A percentile compares a stretch with the other conserved stretches of the same genome.
Conservation (phyloP, 2,329 filamentous ascomycete genomes). For the Fusarium tricinctum region DNA sequence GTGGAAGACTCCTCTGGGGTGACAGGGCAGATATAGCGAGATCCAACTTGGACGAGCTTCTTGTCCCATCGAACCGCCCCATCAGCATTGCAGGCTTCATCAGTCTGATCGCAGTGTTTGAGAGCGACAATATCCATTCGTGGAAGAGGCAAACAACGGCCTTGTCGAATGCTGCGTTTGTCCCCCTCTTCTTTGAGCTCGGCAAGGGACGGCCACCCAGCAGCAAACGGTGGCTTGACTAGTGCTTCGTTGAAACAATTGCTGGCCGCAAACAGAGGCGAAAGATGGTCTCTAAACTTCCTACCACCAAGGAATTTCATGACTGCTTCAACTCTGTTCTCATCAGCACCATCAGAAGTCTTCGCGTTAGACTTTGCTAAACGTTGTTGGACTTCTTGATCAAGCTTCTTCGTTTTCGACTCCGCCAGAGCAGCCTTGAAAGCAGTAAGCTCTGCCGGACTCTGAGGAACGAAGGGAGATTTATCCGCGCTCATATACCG, state of each 20-base stretch:
- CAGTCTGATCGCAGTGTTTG: conserved; percentile 11
- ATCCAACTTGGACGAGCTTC: conserved; percentile 45
- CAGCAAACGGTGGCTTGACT: conserved; percentile 31
- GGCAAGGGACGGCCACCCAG: conserved; percentile 54
- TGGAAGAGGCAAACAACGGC: conserved; percentile 54
- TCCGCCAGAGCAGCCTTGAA: conserved; percentile 53
- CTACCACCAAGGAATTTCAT: conserved; percentile 49
- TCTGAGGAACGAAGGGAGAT: conserved; percentile 57
- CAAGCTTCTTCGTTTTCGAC: conserved; percentile 44
- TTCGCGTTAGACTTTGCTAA: conserved; percentile 39
- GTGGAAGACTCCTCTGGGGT: conserved; percentile 7
- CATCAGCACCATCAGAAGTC: conserved; percentile 19
- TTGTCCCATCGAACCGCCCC: conserved; percentile 48
- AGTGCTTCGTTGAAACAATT: conserved; percentile 53
- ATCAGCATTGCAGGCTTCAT: conserved; percentile 40
- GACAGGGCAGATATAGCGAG: conserved; percentile 43
- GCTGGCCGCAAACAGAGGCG: conserved; percentile 52
- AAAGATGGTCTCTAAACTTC: conserved; percentile 48
- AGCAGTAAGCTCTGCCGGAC: conserved; percentile 53
- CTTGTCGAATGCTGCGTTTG: conserved; percentile 43
- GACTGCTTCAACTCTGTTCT: conserved; percentile 15
- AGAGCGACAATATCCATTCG: conserved; percentile 44
- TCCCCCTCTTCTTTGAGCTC: conserved; percentile 57
- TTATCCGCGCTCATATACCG: conserved; percentile 54
- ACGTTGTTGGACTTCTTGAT: conserved; percentile 44